Evolutionary conservation across 2,329 filamentous ascomycete genomes (phyloP), one percentile per base, ranked within the genome.

Genomic region (Juglanconis oblonga): DNA sequence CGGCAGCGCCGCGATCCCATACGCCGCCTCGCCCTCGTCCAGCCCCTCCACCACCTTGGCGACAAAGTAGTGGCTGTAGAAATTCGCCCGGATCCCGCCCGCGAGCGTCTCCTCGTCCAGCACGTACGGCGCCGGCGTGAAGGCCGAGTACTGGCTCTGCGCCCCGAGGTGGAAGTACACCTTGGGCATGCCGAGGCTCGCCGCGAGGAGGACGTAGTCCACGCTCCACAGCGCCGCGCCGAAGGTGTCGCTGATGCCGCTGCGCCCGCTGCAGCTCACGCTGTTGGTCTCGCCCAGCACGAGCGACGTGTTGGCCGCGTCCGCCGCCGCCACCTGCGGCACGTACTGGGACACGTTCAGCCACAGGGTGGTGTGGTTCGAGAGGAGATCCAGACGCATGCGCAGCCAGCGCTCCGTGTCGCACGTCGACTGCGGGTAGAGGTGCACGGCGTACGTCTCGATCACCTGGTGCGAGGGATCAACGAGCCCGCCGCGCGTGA

Each of bases 281-380:
- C 73, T 75, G 67, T 81, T 80, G 1, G 77, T 80, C 70, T 81
- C 79, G 32, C 78, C 79, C 65, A 81, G 74, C 36, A 80, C 70
- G 42, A 77, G 70, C 0, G 71, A 66, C 47, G 74, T 74, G 40
- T 74, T 72, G 31, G 72, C 67, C 0, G 64, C 66, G 29, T 69
- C 67, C 1, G 76, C 74, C 2, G 61, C 61, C 13, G 61, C 61
- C 11, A 62, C 61, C 45, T 62, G 61, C 36, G 61, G 61, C 44
- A 62, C 61, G 36, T 54, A 62, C 54, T 3, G 74, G 72, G 1
- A 67, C 65, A 73, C 67, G 62, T 72, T 75, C 55, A 71, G 68
- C 52, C 61, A 62, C 14, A 62, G 57, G 14, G 53, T 64, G 17
- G 57, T 54, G 57, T 73, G 72, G 61, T 73, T 64, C 24, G 71